Evolutionary conservation across 495 filamentous ascomycete species (phyloP).

Genomic region (Xanthoparmelia taractica): DNA sequence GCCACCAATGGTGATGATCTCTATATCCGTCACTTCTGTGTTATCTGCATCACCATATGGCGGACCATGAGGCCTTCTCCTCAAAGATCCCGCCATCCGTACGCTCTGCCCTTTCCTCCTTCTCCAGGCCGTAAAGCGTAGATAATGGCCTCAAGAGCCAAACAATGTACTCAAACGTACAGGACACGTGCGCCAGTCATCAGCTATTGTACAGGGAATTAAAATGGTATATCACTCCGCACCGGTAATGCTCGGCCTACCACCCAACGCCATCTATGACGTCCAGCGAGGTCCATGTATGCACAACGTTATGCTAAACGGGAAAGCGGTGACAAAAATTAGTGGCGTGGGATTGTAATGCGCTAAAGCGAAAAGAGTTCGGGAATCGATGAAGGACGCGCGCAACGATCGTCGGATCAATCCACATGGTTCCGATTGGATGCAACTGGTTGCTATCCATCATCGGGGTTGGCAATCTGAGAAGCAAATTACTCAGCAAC

Average conservation of each 20-base stretch:
- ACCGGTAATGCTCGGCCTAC: constrained; percentile 8
- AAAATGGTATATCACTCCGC: constrained; percentile 8
- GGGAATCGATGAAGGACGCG: constrained; percentile 7
- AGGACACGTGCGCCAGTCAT: constrained; percentile 14
- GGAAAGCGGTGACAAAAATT: constrained; percentile 2
- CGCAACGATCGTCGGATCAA: background rate
- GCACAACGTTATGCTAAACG: background rate
- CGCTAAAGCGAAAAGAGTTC: constrained; percentile 2
- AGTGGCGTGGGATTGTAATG: background rate
- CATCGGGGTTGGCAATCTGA: constrained; percentile 51
- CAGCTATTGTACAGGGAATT: constrained; percentile 18
- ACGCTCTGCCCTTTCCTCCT: constrained; percentile 2
- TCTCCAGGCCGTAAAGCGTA: constrained; percentile 12
- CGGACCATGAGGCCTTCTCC: background rate
- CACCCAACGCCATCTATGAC: constrained; percentile 15
- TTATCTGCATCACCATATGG: constrained; percentile 10
- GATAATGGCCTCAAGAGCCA: constrained; percentile 3
- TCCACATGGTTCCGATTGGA: background rate
- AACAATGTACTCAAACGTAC: constrained; percentile 17
- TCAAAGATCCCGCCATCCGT: background rate
- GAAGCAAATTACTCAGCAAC: constrained; percentile 7
- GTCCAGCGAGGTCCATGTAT: constrained; percentile 4
- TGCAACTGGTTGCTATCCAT: constrained; percentile 16
- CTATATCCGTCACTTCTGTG: constrained; percentile 11
- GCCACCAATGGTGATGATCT: constrained; percentile 4